Conservation (phyloP, 768 basidiomycete genomes). For the Mrakia hoshinonis region DNA sequence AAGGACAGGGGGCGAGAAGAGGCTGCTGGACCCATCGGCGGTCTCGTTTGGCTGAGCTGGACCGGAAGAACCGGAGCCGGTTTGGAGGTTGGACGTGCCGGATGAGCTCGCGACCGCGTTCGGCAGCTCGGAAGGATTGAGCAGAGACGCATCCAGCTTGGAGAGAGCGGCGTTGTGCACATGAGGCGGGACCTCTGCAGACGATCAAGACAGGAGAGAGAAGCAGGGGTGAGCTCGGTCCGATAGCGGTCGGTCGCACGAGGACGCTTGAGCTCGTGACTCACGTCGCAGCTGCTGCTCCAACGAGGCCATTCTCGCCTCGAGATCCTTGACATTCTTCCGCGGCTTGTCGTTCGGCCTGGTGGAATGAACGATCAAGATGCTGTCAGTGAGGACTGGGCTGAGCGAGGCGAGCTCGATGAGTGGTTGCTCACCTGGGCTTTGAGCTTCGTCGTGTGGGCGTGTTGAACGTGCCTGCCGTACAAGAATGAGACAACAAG, state of each 20-base stretch:
- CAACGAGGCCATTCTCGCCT: constrained; percentile 39
- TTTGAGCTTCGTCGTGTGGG: constrained; percentile 36
- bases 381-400: not conserved
- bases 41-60: not conserved
- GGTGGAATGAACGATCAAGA: not conserved
- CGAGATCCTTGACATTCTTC: constrained; percentile 33
- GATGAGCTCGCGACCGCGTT: constrained; percentile 11
- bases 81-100: not conserved
- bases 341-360: constrained; percentile 10
- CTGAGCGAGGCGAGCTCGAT: not conserved
- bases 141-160: constrained; percentile 37
- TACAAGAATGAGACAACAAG: no score
- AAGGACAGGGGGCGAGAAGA: constrained; percentile 2
- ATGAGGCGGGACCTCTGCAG: constrained; percentile 40
- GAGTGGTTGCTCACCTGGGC: constrained; percentile 4
- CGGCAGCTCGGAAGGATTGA: constrained; percentile 29
- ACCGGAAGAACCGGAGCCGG: not conserved
- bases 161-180: constrained; percentile 41
- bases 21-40: no score
- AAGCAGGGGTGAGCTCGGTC: not conserved
- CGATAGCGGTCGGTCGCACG: not conserved
- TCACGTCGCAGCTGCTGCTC: constrained; percentile 39
- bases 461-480: constrained; percentile 42
- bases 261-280: not conserved
- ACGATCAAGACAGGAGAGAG: not conserved